Evolutionary conservation across 2,329 filamentous ascomycete species (phyloP).

Genomic region (Pseudophaeomoniella oleicola): DNA sequence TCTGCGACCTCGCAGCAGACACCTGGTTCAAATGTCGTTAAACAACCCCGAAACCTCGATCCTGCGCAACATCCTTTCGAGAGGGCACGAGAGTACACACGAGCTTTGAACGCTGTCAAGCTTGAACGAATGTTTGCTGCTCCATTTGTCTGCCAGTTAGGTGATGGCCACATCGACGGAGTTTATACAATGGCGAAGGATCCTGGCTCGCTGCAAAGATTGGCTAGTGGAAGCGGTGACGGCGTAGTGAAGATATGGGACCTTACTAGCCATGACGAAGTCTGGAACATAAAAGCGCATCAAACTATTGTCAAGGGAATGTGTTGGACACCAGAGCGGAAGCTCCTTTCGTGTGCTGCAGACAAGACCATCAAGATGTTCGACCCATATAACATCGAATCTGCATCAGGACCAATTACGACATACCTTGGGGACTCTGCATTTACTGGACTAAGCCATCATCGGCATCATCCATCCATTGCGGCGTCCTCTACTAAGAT

Average conservation of each 20-base stretch:
- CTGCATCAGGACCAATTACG: slow-evolving; percentile 55
- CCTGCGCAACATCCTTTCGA: slow-evolving; percentile 83
- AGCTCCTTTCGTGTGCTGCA: slow-evolving; percentile 71
- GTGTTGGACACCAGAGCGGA: slow-evolving; percentile 75
- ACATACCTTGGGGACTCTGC: slow-evolving; percentile 74
- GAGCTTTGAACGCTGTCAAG: slow-evolving; percentile 73
- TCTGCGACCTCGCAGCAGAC: slow-evolving; percentile 30
- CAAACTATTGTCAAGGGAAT: slow-evolving; percentile 88
- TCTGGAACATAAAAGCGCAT: slow-evolving; percentile 69
- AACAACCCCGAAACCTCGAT: slow-evolving; percentile 46
- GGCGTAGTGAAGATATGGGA: slow-evolving; percentile 93
- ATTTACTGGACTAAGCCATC: slow-evolving; percentile 73
- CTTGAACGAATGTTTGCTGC: slow-evolving; percentile 82
- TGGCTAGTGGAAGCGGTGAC: slow-evolving; percentile 78
- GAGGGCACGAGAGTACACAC: slow-evolving; percentile 70
- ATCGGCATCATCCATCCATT: slow-evolving; percentile 64
- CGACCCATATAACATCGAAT: slow-evolving; percentile 66
- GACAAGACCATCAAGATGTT: slow-evolving; percentile 83
- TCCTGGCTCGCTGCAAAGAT: slow-evolving; percentile 54
- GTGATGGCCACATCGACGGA: slow-evolving; percentile 83
- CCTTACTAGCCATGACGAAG: slow-evolving; percentile 54
- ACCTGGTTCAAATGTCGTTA: slow-evolving; percentile 28
- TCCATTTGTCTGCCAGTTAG: slow-evolving; percentile 75
- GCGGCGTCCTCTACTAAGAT: slow-evolving; percentile 63
- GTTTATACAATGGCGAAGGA: slow-evolving; percentile 72